A percentile compares a stretch with the other conserved stretches of the same genome.
phyloP scores from a whole-genome alignment of 345 rosid species.

The Bruguiera sexangula region DNA sequence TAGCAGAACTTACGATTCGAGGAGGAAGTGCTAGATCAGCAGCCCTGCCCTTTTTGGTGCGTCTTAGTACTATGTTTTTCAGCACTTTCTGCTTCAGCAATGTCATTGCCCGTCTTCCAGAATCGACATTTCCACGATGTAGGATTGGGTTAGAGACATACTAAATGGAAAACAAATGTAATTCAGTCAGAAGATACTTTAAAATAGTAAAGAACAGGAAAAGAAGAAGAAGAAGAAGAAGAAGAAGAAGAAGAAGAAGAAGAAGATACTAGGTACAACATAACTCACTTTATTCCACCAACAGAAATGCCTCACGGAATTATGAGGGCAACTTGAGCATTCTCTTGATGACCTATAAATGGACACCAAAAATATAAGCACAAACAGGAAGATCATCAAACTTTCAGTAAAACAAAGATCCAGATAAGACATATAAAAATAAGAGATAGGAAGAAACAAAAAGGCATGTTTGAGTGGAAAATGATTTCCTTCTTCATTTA shows the following conservation, averaged over 20 bases:
- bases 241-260: no score
- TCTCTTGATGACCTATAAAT: conserved; percentile 47
- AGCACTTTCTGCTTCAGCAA: conserved; percentile 81
- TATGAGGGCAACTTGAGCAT: conserved; percentile 76
- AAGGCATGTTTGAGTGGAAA: no score
- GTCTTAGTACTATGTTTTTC: conserved; percentile 65
- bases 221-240: no score
- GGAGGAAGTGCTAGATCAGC: conserved; percentile 99
- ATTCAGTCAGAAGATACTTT: not conserved
- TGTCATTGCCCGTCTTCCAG: conserved; percentile 78
- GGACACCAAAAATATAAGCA: conserved; percentile 1
- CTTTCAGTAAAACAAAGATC: not conserved
- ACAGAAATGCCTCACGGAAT: conserved; percentile 85
- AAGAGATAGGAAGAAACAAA: not conserved
- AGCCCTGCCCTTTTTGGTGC: conserved; percentile 93
- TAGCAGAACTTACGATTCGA: conserved; percentile 55
- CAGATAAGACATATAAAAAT: not conserved
- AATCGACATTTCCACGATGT: conserved; percentile 36
- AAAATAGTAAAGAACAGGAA: not conserved
- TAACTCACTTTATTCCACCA: conserved; percentile 97
- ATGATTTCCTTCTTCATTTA: no score
- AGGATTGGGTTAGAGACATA: conserved; percentile 75
- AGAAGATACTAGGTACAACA: not conserved
- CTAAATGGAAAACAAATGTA: conserved; percentile 34
- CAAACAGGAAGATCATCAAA: not conserved